These are phyloP conservation scores for Stagonosporopsis cucurbitacearum DNA, from an alignment of 2,329 filamentous ascomycete species.

Conservation along the genomic window DNA sequence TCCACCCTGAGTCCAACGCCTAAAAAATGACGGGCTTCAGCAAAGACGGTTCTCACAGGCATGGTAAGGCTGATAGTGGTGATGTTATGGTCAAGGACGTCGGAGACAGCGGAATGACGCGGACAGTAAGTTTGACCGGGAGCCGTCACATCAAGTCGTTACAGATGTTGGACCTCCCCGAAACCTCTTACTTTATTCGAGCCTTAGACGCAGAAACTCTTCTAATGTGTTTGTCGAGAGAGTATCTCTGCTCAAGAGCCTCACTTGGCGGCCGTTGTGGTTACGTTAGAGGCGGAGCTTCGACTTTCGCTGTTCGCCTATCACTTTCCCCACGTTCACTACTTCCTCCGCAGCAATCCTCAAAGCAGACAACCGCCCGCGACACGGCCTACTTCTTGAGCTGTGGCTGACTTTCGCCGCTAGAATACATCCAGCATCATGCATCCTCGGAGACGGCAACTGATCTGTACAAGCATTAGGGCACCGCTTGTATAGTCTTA, in stretches of 20 bases:
- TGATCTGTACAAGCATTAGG: conserved; percentile 25
- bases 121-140: conserved; percentile 11
- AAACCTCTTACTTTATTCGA: background rate
- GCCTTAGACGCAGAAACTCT: background rate
- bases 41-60: conserved; percentile 12
- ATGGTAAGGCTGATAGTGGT: conserved; percentile 13
- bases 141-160: conserved; percentile 8
- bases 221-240: background rate
- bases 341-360: background rate
- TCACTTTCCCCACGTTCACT: conserved; percentile 19
- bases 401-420: conserved; percentile 9
- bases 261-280: background rate
- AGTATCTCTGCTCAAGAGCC: background rate
- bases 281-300: conserved; percentile 3
- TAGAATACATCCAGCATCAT: conserved; percentile 2
- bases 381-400: background rate
- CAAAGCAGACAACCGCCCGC: conserved; percentile 9
- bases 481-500: conserved; percentile 30
- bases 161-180: background rate
- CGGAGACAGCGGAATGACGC: conserved; percentile 23
- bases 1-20: conserved; percentile 13
- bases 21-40: conserved; percentile 25
- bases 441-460: conserved; percentile 24
- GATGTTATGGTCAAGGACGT: conserved; percentile 19
- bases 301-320: conserved; percentile 14